phyloP scores from a whole-genome alignment of 805 yeast genomes.

The Wickerhamia fluorescens region DNA sequence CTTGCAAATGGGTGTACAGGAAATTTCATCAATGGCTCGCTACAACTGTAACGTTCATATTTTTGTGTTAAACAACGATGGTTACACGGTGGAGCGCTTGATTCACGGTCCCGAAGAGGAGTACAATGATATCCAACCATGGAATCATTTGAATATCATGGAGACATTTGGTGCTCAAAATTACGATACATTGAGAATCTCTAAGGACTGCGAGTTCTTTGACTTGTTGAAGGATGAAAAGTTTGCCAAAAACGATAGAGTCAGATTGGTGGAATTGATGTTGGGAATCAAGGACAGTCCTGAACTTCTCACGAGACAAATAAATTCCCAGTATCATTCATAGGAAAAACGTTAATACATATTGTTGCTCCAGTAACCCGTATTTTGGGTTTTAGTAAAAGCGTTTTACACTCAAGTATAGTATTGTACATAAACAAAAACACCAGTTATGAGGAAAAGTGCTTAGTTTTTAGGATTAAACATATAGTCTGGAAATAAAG shows the following conservation, averaged over 20 bases:
- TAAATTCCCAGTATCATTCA: too few species aligned
- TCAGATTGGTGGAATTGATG: slow-evolving; percentile 31
- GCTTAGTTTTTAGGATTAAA: slow-evolving; percentile 17
- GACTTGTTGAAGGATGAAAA: slow-evolving; percentile 17
- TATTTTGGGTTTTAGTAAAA: too few species aligned
- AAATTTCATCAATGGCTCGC: slow-evolving; percentile 31
- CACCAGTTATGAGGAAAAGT: slow-evolving; percentile 1
- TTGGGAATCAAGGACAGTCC: slow-evolving; percentile 34
- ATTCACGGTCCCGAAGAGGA: slow-evolving; percentile 32
- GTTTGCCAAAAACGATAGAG: slow-evolving; percentile 24
- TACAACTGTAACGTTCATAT: slow-evolving; percentile 28
- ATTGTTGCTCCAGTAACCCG: too few species aligned
- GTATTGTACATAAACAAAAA: too few species aligned
- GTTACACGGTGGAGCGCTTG: slow-evolving; percentile 34
- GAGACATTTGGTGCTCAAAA: slow-evolving; percentile 23
- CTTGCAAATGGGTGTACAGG: slow-evolving; percentile 36
- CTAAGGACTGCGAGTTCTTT: slow-evolving; percentile 20
- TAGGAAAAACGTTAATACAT: too few species aligned
- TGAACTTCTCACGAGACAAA: too few species aligned
- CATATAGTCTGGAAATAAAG: slow-evolving; percentile 41
- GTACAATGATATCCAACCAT: slow-evolving; percentile 33
- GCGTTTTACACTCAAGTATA: too few species aligned
- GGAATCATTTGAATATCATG: slow-evolving; percentile 29
- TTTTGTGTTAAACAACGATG: slow-evolving; percentile 34
- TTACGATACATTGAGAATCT: slow-evolving; percentile 19